Evolutionary conservation across 768 basidiomycete species (phyloP).

Genomic region (Suillus placidus): DNA sequence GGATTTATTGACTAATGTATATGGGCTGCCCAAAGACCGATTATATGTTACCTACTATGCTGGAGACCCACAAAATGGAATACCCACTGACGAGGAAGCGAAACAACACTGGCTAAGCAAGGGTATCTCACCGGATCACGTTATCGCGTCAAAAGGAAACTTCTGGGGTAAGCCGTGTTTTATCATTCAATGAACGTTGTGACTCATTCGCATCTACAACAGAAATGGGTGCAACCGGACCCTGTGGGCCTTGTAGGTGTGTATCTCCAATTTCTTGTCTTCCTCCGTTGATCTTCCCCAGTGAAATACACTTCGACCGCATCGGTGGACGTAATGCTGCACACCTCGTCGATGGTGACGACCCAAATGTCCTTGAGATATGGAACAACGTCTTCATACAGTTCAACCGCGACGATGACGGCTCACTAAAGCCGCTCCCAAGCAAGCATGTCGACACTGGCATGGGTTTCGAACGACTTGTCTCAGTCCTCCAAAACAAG

Average conservation of each 20-base stretch:
- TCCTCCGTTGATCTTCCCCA: conserved; percentile 30
- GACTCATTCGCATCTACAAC: conserved; percentile 16
- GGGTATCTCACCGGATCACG: conserved; percentile 87
- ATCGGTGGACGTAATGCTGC: conserved; percentile 98
- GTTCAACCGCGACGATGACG: conserved; percentile 93
- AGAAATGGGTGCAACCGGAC: conserved; percentile 99
- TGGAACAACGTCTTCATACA: conserved; percentile 99
- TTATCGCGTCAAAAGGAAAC: conserved; percentile 95
- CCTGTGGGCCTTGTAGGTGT: conserved; percentile 95
- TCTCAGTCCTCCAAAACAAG: conserved; percentile 89
- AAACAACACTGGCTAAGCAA: conserved; percentile 86
- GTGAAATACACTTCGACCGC: conserved; percentile 96
- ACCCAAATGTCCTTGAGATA: conserved; percentile 95
- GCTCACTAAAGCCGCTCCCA: conserved; percentile 77
- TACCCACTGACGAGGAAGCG: conserved; percentile 89
- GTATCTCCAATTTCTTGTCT: conserved; percentile 7
- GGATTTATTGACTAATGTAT: conserved; percentile 91
- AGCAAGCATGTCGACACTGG: conserved; percentile 98
- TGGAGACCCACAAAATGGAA: conserved; percentile 81
- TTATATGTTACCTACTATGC: conserved; percentile 99
- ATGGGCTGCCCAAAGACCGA: conserved; percentile 84
- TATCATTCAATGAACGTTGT: background rate
- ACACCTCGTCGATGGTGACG: conserved; percentile 91
- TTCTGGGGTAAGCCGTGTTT: conserved; percentile 84
- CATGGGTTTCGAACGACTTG: conserved; percentile 98